Base-by-base conservation (phyloP, 75 land plant species). In the Adiantum capillusveneris region DNA sequence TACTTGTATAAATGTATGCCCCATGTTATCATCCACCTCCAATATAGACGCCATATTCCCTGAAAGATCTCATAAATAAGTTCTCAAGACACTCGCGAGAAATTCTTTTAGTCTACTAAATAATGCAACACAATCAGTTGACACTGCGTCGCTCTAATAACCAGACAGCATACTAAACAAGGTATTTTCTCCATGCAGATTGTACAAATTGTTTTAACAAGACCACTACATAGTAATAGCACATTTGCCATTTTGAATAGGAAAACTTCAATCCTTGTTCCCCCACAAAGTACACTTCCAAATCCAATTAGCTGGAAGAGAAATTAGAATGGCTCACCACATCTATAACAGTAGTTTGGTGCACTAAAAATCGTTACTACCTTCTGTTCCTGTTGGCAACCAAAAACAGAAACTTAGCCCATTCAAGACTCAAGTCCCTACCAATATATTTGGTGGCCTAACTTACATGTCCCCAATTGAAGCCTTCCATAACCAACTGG, bases 321-420 rank as follows among this genome's bases (percentile, higher is more conserved):
- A 9, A 34, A 34, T 34, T 34, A 46, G 14, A 46, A 6, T n/a
- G 14, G 44, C 73, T 70, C 65, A 62, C 96, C 96, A 69, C 96
- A 90, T 42, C 96, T 79, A 60, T 90, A 90, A 64, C 96, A 90
- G 66, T 89, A 89, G 65, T 89, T 89, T 11, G 95, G 96, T 37
- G 96, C 96, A 68, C 93, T 90, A 56, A 90, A 90, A 58, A 90
- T 87, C 17, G 96, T 90, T 25, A 90, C 96, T 57, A 90, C 96
- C 72, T 90, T 90, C 62, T 87, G 93, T 36, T 90, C 96, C 93
- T 90, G 85, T 44, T 25, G 53, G 19, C 53, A 55, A 46, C 49
- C 5, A 6, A 46, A 46, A 14, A 17, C 49, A 46, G 14, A 17
- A 46, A 7, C 12, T 34, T 34, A 34, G 37, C 37, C 3, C 37